These are phyloP conservation scores for Gossypium bickii DNA, from an alignment of 345 rosid genomes.

Conservation along the genomic window DNA sequence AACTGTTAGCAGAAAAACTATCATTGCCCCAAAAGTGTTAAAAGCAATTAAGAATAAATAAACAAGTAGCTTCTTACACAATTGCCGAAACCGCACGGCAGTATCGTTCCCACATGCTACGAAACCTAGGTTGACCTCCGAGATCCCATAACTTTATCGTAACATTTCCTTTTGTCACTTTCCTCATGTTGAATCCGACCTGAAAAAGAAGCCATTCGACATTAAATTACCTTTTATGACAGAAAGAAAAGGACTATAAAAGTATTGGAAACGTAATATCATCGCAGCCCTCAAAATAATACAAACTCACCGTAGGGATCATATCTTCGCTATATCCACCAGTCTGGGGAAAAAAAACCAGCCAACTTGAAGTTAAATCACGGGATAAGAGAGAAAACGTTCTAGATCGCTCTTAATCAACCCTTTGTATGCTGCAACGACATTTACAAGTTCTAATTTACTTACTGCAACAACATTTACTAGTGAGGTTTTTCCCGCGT, in stretches of 20 bases:
- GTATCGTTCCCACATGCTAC: conserved; percentile 96
- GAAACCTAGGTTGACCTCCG: conserved; percentile 94
- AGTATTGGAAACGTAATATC: neutral
- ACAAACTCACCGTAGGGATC: conserved; percentile 65
- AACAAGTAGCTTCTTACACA: conserved; percentile 43
- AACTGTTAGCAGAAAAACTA: neutral
- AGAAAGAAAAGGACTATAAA: neutral
- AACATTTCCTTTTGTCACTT: conserved; percentile 92
- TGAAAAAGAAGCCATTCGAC: conserved; percentile 21
- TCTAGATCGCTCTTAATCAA: neutral
- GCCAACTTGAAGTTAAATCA: conserved; percentile 8
- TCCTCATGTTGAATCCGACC: conserved; percentile 98
- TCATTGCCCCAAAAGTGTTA: neutral
- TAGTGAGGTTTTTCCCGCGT: conserved; percentile 69
- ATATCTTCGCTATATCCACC: conserved; percentile 92
- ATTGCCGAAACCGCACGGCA: conserved; percentile 91
- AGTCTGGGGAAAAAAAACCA: conserved; percentile 36
- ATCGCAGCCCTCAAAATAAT: neutral
- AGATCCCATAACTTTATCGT: conserved; percentile 95
- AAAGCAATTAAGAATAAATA: neutral
- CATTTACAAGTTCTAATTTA: conserved; percentile 43
- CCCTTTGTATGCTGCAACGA: conserved; percentile 27
- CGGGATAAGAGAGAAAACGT: conserved; percentile 3
- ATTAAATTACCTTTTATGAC: neutral
- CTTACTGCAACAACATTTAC: conserved; percentile 64